phyloP scores from a whole-genome alignment of 768 basidiomycete species.

The Boletus sp. region DNA sequence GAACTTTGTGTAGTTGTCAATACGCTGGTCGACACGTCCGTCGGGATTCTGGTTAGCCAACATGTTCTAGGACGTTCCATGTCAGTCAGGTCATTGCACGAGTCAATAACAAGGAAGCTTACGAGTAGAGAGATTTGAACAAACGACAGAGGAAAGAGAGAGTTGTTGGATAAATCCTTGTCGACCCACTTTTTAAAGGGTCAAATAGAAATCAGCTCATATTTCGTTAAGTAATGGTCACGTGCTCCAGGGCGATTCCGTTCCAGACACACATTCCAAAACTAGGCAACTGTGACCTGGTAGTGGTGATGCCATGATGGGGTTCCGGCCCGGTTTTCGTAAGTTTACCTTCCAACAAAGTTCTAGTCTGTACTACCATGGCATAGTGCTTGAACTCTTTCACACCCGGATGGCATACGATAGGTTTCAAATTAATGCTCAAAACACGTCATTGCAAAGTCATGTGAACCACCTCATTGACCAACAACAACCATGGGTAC shows the following conservation, averaged over 20 bases:
- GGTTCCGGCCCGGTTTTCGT: too few relatives aligned
- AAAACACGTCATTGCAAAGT: too few relatives aligned
- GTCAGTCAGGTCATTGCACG: background rate
- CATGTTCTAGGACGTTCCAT: background rate
- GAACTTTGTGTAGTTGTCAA: conserved; percentile 84
- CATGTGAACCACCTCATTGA: background rate
- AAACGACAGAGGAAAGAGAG: background rate
- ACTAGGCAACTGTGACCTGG: too few relatives aligned
- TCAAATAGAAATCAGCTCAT: conserved; percentile 22
- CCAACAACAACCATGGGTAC: background rate
- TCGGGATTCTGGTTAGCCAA: conserved; percentile 40
- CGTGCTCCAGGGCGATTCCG: background rate
- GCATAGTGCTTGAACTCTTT: too few relatives aligned
- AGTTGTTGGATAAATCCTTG: background rate
- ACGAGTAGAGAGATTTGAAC: background rate
- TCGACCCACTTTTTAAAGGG: conserved; percentile 14
- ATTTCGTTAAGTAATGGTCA: conserved; percentile 3
- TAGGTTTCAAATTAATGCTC: too few relatives aligned
- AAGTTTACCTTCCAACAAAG: too few relatives aligned
- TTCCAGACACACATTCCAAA: too few relatives aligned
- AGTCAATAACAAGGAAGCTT: background rate
- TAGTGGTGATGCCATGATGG: too few relatives aligned
- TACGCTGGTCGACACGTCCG: conserved; percentile 63
- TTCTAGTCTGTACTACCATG: too few relatives aligned
- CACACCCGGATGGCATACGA: too few relatives aligned